Evolutionary conservation across 805 yeast genomes (phyloP), one percentile per base, ranked within the genome.

Genomic region (Metschnikowia kunwiensis): DNA sequence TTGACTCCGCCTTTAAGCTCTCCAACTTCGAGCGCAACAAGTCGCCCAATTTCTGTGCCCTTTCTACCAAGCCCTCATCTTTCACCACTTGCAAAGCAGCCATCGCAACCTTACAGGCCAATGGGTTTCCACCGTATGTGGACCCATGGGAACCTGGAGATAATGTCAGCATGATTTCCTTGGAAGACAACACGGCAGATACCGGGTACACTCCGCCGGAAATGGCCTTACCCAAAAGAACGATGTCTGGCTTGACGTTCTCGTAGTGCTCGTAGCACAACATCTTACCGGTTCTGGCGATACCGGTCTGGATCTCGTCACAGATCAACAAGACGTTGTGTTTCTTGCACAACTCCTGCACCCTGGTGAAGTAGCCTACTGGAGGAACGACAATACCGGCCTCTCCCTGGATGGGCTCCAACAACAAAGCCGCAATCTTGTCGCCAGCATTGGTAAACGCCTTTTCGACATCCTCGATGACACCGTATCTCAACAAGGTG

Each of bases 351-450:
- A 87, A 71, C 36, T 65, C 79, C 49, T 77, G 76, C 21, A 89
- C 96, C 51, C 72, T 68, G 35, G 79, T 63, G 49, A 91, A 74
- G 68, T 89, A 91, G 53, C 77, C 94, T 32, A 60, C 66, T 48
- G 93, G 93, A 36, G 97, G 97, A 17, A 89, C 96, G 18, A 89
- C 91, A 49, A 91, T 91, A 51, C 97, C 97, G 22, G 97, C 97
- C 63, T 91, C 97, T 61, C 97, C 97, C 63, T 91, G 97, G 55
- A 89, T 89, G 45, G 97, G 97, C 68, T 91, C 97, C 51, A 91
- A 77, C 47, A 91, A 68, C 49, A 91, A 77, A 27, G 96, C 97
- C 29, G 96, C 95, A 47, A 91, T 79, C 59, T 79, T 81, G 60
- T 85, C 91, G 47, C 96, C 96, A 16, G 91, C 87, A 39, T 76